These are phyloP conservation scores for Russula vinacea DNA, from an alignment of 768 basidiomycete species.

Conservation along the genomic window DNA sequence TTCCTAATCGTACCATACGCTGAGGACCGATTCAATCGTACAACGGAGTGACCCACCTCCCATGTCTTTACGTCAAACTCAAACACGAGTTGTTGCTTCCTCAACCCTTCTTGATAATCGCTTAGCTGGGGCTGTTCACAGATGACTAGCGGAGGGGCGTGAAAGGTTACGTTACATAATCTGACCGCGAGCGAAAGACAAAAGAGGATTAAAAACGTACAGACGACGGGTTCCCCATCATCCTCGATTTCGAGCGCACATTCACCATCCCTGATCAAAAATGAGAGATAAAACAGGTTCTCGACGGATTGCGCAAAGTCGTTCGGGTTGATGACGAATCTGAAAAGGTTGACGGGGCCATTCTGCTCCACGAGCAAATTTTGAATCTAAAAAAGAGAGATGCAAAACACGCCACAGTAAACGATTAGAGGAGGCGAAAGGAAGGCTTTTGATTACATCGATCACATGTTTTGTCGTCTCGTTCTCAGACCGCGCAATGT, in stretches of 20 bases:
- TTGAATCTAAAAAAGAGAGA: slow-evolving; percentile 48
- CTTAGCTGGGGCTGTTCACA: slow-evolving; percentile 63
- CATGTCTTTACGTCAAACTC: slow-evolving; percentile 91
- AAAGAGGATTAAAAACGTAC: slow-evolving; percentile 56
- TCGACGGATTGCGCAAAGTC: slow-evolving; percentile 94
- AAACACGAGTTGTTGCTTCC: slow-evolving; percentile 82
- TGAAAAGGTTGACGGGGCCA: slow-evolving; percentile 70
- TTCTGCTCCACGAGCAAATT: slow-evolving; percentile 50
- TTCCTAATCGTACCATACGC: slow-evolving; percentile 46
- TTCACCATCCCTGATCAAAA: slow-evolving; percentile 83
- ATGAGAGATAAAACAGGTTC: slow-evolving; percentile 93
- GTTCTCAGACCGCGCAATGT: slow-evolving; percentile 78
- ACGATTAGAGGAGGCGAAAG: too few relatives aligned
- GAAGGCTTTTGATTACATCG: slow-evolving; percentile 51
- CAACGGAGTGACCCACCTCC: slow-evolving; percentile 54
- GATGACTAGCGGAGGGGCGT: slow-evolving; percentile 42
- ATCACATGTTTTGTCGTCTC: slow-evolving; percentile 87
- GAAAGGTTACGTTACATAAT: too few relatives aligned
- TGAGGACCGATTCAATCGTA: neutral
- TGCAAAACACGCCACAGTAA: too few relatives aligned
- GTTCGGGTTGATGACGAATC: slow-evolving; percentile 83
- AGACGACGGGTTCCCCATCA: slow-evolving; percentile 70
- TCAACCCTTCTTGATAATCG: slow-evolving; percentile 60
- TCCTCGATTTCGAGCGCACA: slow-evolving; percentile 67
- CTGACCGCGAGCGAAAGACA: too few relatives aligned